A percentile compares a stretch with the other conserved stretches of the same genome.
phyloP scores from a whole-genome alignment of 2,329 filamentous ascomycete genomes.

The Plenodomus tracheiphilus region DNA sequence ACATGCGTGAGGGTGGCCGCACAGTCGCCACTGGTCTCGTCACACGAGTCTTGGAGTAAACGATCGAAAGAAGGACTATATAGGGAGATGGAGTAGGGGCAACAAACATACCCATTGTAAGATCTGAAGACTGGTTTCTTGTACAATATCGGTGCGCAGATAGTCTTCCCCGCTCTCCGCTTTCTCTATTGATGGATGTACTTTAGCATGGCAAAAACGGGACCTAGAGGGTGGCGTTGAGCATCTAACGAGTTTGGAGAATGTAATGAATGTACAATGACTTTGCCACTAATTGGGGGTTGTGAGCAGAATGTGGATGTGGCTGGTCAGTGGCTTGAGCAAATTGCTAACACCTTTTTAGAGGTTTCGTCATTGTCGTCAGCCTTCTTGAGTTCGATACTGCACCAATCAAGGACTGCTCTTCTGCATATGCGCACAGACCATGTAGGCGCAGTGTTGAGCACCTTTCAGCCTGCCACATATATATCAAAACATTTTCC shows the following conservation, averaged over 20 bases:
- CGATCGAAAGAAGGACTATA: neutral
- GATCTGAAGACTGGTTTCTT: constrained; percentile 15
- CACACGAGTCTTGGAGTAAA: constrained; percentile 43
- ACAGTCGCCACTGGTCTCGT: constrained; percentile 47
- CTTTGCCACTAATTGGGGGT: too few relatives aligned
- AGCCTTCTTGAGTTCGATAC: too few relatives aligned
- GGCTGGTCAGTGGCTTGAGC: too few relatives aligned
- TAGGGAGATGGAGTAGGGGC: neutral
- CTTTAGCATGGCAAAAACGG: constrained; percentile 28
- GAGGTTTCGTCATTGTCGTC: too few relatives aligned
- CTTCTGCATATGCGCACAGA: too few relatives aligned
- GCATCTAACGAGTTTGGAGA: constrained; percentile 19
- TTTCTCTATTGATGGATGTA: constrained; percentile 29
- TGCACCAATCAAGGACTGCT: too few relatives aligned
- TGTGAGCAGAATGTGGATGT: constrained; percentile 11
- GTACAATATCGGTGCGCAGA: constrained; percentile 27
- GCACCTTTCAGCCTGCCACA: too few relatives aligned
- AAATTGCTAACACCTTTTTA: too few relatives aligned
- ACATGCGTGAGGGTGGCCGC: constrained; percentile 94
- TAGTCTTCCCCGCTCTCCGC: constrained; percentile 27
- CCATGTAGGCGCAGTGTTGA: too few relatives aligned
- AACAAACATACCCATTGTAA: constrained; percentile 10
- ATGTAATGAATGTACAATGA: constrained; percentile 18
- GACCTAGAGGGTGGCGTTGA: constrained; percentile 27
- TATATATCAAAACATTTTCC: too few relatives aligned